Evolutionary conservation across 2,329 filamentous ascomycete species (phyloP).

Genomic region (Ceratocystis smalleyi): DNA sequence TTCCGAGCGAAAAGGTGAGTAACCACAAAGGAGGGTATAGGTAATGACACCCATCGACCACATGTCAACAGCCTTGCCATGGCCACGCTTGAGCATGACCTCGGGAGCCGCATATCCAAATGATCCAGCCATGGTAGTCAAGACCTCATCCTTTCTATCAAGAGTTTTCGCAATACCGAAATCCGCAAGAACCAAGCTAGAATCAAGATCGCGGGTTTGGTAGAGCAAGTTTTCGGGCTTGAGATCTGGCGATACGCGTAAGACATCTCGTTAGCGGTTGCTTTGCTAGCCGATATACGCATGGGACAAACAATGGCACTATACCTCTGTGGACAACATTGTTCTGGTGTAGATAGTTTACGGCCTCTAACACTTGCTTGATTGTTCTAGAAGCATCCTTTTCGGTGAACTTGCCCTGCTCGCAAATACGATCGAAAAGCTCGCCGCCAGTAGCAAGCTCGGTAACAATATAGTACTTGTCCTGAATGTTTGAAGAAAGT

Average conservation of each 20-base stretch:
- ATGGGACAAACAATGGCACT: no score
- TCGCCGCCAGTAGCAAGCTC: slow-evolving; percentile 91
- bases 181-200: slow-evolving; percentile 82
- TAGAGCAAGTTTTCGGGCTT: slow-evolving; percentile 98
- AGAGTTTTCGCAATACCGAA: slow-evolving; percentile 99
- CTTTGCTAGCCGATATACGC: no score
- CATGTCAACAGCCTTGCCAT: slow-evolving; percentile 97
- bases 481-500: slow-evolving; percentile 34
- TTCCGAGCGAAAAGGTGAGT: slow-evolving; percentile 94
- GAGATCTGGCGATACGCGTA: slow-evolving; percentile 64
- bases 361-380: slow-evolving; percentile 76
- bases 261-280: no score
- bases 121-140: slow-evolving; percentile 96
- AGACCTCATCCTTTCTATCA: slow-evolving; percentile 73
- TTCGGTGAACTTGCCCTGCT: slow-evolving; percentile 95
- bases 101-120: slow-evolving; percentile 97
- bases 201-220: slow-evolving; percentile 59
- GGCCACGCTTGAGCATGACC: slow-evolving; percentile 94
- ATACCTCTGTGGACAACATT: slow-evolving; percentile 90
- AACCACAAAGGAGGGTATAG: slow-evolving; percentile 93
- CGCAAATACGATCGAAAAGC: slow-evolving; percentile 94
- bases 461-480: slow-evolving; percentile 99
- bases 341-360: slow-evolving; percentile 85
- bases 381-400: slow-evolving; percentile 96
- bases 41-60: slow-evolving; percentile 99